These are phyloP conservation scores for Cytospora leucostoma DNA, from an alignment of 2,329 filamentous ascomycete species.

Conservation along the genomic window DNA sequence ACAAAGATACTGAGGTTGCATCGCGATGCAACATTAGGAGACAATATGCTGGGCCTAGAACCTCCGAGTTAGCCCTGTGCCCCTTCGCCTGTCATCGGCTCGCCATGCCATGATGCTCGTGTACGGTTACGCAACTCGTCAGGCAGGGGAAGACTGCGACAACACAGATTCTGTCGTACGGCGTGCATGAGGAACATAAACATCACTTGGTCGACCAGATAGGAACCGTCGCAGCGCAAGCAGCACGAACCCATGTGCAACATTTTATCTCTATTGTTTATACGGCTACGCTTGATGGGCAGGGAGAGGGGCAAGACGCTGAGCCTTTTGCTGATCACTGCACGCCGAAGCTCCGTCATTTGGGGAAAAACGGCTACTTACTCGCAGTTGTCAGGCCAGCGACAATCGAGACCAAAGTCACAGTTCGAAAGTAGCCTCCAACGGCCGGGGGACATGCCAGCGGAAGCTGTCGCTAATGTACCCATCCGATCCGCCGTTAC, in stretches of 20 bases:
- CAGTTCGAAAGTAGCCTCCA: neutral
- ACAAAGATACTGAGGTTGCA: neutral
- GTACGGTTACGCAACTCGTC: constrained; percentile 22
- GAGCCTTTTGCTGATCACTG: constrained; percentile 11
- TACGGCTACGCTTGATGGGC: constrained; percentile 8
- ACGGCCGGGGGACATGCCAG: neutral
- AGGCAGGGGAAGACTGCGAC: constrained; percentile 24
- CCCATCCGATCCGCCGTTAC: constrained; percentile 26
- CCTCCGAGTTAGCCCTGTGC: constrained; percentile 1
- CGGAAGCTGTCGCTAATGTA: constrained; percentile 15
- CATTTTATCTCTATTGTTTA: constrained; percentile 18
- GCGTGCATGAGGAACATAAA: constrained; percentile 6
- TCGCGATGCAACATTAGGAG: constrained; percentile 1
- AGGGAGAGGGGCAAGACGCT: constrained; percentile 18
- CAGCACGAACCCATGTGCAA: constrained; percentile 20
- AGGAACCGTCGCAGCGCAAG: neutral
- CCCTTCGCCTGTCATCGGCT: constrained; percentile 9
- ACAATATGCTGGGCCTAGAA: neutral
- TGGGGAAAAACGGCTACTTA: constrained; percentile 17
- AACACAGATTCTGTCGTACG: constrained; percentile 14
- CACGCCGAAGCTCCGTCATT: constrained; percentile 19
- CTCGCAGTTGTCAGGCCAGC: neutral
- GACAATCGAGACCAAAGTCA: constrained; percentile 9
- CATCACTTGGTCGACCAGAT: neutral
- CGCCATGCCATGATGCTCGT: constrained; percentile 18